phyloP scores from a whole-genome alignment of 1,284 basidiomycete genomes.

The Sporisorium exsertum region DNA sequence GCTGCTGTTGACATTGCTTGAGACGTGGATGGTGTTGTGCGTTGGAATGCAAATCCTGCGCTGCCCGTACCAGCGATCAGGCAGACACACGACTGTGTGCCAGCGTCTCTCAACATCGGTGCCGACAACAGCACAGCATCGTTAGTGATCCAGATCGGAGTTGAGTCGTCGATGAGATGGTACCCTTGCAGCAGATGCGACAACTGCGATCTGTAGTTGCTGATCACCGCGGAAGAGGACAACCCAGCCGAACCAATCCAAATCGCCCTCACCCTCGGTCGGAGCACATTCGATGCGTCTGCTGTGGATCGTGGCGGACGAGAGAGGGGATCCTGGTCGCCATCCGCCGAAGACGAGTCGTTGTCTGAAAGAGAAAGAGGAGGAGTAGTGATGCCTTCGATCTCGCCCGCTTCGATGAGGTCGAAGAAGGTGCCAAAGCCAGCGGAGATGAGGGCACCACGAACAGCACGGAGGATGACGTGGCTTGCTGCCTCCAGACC shows the following conservation, averaged over 20 bases:
- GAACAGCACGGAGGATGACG: slow-evolving; percentile 45
- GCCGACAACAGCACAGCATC: slow-evolving; percentile 45
- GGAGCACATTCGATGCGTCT: neutral
- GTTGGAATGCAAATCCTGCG: slow-evolving; percentile 48
- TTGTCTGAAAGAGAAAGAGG: slow-evolving; percentile 44
- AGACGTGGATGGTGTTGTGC: slow-evolving; percentile 17
- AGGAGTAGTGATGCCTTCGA: slow-evolving; percentile 46
- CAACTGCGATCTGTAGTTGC: slow-evolving; percentile 32
- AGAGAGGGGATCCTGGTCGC: slow-evolving; percentile 10
- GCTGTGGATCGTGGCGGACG: slow-evolving; percentile 4
- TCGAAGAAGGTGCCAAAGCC: slow-evolving; percentile 50
- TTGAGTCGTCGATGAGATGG: slow-evolving; percentile 30
- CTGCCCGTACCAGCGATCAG: slow-evolving; percentile 50
- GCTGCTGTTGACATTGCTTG: neutral
- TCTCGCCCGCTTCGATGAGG: slow-evolving; percentile 44
- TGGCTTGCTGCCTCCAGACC: slow-evolving; percentile 43
- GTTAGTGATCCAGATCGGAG: slow-evolving; percentile 51
- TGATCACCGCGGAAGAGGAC: slow-evolving; percentile 30
- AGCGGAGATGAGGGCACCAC: slow-evolving; percentile 34
- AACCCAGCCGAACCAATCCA: slow-evolving; percentile 49
- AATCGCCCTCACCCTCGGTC: slow-evolving; percentile 39
- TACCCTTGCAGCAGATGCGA: slow-evolving; percentile 34
- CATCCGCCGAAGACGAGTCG: slow-evolving; percentile 34
- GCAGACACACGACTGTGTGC: slow-evolving; percentile 39
- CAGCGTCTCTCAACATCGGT: slow-evolving; percentile 41